Evolutionary conservation across 495 filamentous ascomycete genomes (phyloP).

Genomic region (Haplographium delicatum): DNA sequence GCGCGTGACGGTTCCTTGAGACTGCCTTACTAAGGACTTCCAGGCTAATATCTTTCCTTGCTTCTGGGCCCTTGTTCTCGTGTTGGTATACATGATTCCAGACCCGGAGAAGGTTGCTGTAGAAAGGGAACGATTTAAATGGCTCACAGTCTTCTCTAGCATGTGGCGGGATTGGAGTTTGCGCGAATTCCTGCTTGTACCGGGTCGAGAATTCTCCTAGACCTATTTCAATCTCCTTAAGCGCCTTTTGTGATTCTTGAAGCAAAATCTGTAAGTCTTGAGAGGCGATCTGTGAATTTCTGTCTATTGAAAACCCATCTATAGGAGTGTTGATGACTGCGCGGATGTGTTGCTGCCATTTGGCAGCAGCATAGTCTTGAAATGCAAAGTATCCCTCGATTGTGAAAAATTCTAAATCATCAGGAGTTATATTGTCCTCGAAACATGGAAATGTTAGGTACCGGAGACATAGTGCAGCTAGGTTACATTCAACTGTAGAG

Average conservation of each 20-base stretch:
- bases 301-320: conserved; percentile 23
- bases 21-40: not conserved
- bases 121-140: not conserved
- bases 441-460: conserved; percentile 30
- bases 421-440: conserved; percentile 9
- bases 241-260: too few species aligned
- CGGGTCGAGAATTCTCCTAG: conserved; percentile 21
- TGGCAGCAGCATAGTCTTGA: conserved; percentile 34
- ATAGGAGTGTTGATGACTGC: not conserved
- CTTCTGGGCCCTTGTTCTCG: not conserved
- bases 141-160: not conserved
- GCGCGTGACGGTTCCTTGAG: not conserved
- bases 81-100: conserved; percentile 4
- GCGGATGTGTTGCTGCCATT: conserved; percentile 32
- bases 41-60: not conserved
- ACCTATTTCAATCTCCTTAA: conserved; percentile 18
- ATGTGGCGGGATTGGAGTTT: not conserved
- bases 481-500: conserved; percentile 25
- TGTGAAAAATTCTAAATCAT: conserved; percentile 9
- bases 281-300: conserved; percentile 19
- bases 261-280: too few species aligned
- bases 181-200: not conserved
- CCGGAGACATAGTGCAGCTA: conserved; percentile 27
- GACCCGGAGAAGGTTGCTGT: not conserved
- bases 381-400: conserved; percentile 27